Base-by-base conservation (phyloP, 495 filamentous ascomycete genomes). In the Hypoxylon lenormandii region DNA sequence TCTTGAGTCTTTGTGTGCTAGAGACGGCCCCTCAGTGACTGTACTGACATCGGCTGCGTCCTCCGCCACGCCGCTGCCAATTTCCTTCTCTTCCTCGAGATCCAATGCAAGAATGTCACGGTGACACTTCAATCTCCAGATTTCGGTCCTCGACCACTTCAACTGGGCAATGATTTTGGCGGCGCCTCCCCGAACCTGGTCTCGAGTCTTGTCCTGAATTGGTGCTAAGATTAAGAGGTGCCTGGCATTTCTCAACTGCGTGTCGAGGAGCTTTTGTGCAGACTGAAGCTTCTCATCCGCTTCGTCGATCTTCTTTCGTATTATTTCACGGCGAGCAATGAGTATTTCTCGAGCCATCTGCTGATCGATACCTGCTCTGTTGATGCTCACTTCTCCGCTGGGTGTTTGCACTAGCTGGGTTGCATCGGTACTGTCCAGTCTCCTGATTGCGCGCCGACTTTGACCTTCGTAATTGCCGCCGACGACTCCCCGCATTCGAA, bases 81-180 rank as follows among this genome's bases (percentile, higher is more conserved):
- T 55, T 38, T 81, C 79, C 23, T 79, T 77, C 49, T 96, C 92
- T 58, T 97, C 92, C 60, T 92, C 90, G 38, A 98, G 80, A 73
- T 97, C 95, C 78, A 92, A 80, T 0, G 86, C 81, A 11, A 98
- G 84, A 56, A 99, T 91, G 73, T 97, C 93, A 52, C 89, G 89
- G 77, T 98, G 93, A 64, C 94, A 97, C 74, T 86, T 93, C 61
- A 94, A 84, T 22, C 89, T 92, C 93, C 92, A 97, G 11, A 97
- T 94, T 64, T 97, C 93, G 76, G 94, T 92, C 61, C 95, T 84
- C 16, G 90, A 87, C 94, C 94, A 97, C 74, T 96, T 94, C 37
- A 98, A 80, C 70, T 95, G 94, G 5, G 93, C 93, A 21, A 94
- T 87, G 80, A 97, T 89, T 10, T 90, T 87, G 3, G 89, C 93